A percentile compares a stretch with the other conserved stretches of the same genome.
Conservation (phyloP, 495 filamentous ascomycete genomes). For the Aspergillus funiculosus region DNA sequence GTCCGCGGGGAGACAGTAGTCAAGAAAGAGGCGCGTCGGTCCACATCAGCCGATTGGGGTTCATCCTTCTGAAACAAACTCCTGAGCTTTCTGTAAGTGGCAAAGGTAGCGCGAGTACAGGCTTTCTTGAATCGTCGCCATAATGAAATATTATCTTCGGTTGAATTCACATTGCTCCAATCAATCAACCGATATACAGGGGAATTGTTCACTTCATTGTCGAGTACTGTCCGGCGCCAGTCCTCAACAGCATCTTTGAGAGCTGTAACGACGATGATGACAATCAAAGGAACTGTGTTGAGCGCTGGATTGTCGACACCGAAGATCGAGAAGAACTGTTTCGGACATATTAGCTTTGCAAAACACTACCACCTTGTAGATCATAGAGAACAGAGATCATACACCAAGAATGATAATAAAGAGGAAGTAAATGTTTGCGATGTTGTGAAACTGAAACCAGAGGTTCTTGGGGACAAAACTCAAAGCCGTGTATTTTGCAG, state of each 20-base stretch:
- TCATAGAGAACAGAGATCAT: conserved; percentile 18
- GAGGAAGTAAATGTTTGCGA: conserved; percentile 97
- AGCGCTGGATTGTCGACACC: conserved; percentile 86
- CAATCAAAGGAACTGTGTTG: conserved; percentile 85
- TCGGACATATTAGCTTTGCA: background rate
- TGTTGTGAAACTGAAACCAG: conserved; percentile 96
- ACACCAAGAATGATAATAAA: conserved; percentile 93
- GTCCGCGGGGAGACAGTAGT: conserved; percentile 53
- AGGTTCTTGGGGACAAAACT: conserved; percentile 98
- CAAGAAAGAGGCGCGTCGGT: conserved; percentile 60
- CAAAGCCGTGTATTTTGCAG: conserved; percentile 91
- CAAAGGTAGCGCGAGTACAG: conserved; percentile 57
- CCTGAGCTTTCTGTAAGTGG: conserved; percentile 53
- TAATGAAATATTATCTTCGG: conserved; percentile 72
- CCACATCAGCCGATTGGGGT: conserved; percentile 33
- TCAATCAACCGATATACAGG: conserved; percentile 83
- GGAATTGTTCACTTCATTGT: conserved; percentile 94
- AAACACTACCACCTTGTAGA: background rate
- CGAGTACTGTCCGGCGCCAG: conserved; percentile 84
- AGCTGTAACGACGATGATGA: conserved; percentile 87
- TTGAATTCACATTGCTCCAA: conserved; percentile 90
- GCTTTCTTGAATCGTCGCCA: conserved; percentile 95
- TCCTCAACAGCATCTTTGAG: conserved; percentile 98
- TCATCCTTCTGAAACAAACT: conserved; percentile 32
- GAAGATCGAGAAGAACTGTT: conserved; percentile 92